Evolutionary conservation across 306 rosid genomes (phyloP).

Genomic region (Senna tora): DNA sequence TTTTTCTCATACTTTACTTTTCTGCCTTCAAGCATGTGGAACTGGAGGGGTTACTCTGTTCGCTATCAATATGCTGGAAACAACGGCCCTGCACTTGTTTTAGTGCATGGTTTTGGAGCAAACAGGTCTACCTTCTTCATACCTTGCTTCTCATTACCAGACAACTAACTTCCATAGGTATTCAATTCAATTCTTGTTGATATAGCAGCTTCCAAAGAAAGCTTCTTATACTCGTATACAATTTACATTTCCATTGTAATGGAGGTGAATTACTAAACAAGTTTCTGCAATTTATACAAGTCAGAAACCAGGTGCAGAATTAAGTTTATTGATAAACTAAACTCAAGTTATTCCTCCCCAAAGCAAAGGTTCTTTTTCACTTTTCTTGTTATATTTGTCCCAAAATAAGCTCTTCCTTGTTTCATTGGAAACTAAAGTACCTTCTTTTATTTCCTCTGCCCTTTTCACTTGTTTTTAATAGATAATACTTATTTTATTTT

Average conservation of each 20-base stretch:
- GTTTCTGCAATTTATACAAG: neutral
- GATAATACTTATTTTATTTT: neutral
- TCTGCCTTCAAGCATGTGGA: constrained; percentile 62
- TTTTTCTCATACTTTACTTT: neutral
- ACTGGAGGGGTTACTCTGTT: constrained; percentile 83
- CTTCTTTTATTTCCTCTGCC: neutral
- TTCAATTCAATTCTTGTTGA: neutral
- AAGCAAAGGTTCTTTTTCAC: neutral
- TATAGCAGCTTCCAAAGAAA: neutral
- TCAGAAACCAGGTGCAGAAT: neutral
- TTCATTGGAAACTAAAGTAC: neutral
- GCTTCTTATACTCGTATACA: neutral
- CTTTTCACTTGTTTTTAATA: neutral
- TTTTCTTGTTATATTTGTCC: neutral
- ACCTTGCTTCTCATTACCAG: constrained; percentile 53
- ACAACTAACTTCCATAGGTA: constrained; percentile 45
- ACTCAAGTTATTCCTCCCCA: neutral
- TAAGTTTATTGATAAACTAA: neutral
- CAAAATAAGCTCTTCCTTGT: neutral
- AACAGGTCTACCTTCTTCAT: constrained; percentile 72
- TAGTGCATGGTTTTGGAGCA: constrained; percentile 97
- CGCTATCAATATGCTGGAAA: constrained; percentile 81
- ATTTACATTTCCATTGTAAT: neutral
- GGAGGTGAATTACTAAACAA: neutral
- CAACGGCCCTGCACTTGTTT: constrained; percentile 75